Conservation (phyloP, 495 filamentous ascomycete genomes). For the Lepidopterella palustris region DNA sequence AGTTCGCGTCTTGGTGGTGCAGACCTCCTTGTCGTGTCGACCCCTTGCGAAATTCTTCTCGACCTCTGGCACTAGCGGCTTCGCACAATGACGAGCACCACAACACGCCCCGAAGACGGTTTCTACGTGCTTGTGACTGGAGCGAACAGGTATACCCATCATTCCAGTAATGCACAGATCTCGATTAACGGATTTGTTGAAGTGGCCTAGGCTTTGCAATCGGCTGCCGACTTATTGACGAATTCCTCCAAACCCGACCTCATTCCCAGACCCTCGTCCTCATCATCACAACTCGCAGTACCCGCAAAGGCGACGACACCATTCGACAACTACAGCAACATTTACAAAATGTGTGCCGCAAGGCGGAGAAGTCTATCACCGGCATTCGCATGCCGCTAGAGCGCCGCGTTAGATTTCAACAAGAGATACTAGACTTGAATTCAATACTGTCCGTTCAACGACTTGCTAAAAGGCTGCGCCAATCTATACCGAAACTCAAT, state of each 20-base stretch:
- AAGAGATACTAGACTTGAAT: constrained; percentile 50
- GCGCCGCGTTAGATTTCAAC: constrained; percentile 38
- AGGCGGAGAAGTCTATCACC: constrained; percentile 36
- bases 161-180: background rate
- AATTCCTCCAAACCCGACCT: constrained; percentile 68
- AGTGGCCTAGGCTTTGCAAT: constrained; percentile 89
- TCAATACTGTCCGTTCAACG: constrained; percentile 49
- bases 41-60: background rate
- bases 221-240: constrained; percentile 80
- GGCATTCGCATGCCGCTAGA: constrained; percentile 50
- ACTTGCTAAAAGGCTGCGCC: constrained; percentile 44
- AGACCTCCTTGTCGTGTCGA: background rate
- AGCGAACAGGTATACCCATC: constrained; percentile 56
- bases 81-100: background rate
- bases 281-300: constrained; percentile 59
- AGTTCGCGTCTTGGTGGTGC: background rate
- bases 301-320: constrained; percentile 54
- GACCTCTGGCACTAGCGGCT: background rate
- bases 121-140: constrained; percentile 59
- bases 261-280: constrained; percentile 55
- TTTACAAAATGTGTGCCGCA: constrained; percentile 39
- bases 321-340: constrained; percentile 49
- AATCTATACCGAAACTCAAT: constrained; percentile 59
- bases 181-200: constrained; percentile 5
- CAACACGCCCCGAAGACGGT: constrained; percentile 5